These are phyloP conservation scores for Serpula lacrymans DNA, from an alignment of 768 basidiomycete species.

Conservation along the genomic window DNA sequence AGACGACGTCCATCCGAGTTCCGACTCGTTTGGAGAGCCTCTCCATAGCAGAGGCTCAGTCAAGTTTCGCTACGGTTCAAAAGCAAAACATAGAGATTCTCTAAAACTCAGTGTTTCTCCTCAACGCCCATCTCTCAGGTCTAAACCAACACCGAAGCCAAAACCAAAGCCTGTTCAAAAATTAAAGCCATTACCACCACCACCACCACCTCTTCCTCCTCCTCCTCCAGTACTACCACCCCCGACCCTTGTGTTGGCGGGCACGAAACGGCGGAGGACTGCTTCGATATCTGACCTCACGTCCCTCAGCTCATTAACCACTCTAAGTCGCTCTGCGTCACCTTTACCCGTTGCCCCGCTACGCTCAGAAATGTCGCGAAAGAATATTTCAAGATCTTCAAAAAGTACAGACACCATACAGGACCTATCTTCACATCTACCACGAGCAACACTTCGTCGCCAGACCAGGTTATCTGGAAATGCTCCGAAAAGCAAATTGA, in stretches of 20 bases:
- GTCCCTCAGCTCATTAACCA: too few species aligned
- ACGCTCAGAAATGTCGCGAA: too few species aligned
- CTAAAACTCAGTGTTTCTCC: slow-evolving; percentile 29
- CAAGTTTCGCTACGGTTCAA: slow-evolving; percentile 30
- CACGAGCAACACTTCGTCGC: too few species aligned
- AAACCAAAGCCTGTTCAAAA: slow-evolving; percentile 9
- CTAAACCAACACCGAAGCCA: slow-evolving; percentile 1
- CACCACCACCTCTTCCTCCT: slow-evolving; percentile 7
- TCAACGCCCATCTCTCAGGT: slow-evolving; percentile 14
- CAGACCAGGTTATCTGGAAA: too few species aligned
- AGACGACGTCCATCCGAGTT: slow-evolving; percentile 19
- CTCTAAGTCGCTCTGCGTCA: too few species aligned
- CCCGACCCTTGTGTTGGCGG: too few species aligned
- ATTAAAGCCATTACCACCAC: slow-evolving; percentile 4
- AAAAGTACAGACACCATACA: too few species aligned
- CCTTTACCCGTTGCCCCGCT: too few species aligned
- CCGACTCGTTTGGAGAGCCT: slow-evolving; percentile 24
- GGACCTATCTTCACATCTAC: too few species aligned
- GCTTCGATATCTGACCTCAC: slow-evolving; percentile 1
- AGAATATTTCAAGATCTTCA: too few species aligned
- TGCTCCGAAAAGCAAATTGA: too few species aligned
- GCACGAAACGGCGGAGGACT: slow-evolving; percentile 26
- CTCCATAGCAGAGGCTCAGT: slow-evolving; percentile 18
- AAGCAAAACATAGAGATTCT: slow-evolving; percentile 30
- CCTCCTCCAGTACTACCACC: slow-evolving; percentile 13